These are phyloP conservation scores for Sugiyamaella marilandica DNA, from an alignment of 805 yeast genomes.

Conservation along the genomic window DNA sequence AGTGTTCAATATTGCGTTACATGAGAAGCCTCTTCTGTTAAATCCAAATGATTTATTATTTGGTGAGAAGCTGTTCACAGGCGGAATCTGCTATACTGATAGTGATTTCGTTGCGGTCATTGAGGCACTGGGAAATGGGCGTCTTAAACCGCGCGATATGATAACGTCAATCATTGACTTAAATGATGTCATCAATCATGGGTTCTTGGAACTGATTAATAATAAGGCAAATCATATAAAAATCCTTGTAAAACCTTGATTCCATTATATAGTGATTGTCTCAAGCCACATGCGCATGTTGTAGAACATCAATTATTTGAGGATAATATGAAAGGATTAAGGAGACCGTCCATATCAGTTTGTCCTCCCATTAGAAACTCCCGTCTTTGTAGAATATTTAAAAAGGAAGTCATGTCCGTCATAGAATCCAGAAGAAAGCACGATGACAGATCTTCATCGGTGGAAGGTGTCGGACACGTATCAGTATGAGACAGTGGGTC, in stretches of 20 bases:
- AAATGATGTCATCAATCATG: slow-evolving; percentile 48
- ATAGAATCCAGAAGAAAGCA: background rate
- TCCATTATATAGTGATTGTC: too few relatives aligned
- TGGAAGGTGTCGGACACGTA: background rate
- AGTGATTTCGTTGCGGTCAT: slow-evolving; percentile 52
- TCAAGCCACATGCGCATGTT: too few relatives aligned
- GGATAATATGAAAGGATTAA: too few relatives aligned
- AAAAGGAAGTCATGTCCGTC: background rate
- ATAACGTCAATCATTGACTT: slow-evolving; percentile 50
- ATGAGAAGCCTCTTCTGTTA: slow-evolving; percentile 47
- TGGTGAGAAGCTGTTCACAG: slow-evolving; percentile 52
- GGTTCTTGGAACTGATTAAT: slow-evolving; percentile 45
- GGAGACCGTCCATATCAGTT: background rate
- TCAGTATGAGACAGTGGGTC: background rate
- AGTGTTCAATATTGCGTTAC: slow-evolving; percentile 59
- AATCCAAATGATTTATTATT: slow-evolving; percentile 53
- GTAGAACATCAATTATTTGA: too few relatives aligned
- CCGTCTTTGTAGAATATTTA: background rate
- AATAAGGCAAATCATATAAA: slow-evolving; percentile 54
- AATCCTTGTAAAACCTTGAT: slow-evolving; percentile 45
- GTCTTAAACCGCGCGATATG: slow-evolving; percentile 36
- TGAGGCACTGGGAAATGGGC: slow-evolving; percentile 39
- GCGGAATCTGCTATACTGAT: slow-evolving; percentile 56
- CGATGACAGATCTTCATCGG: background rate
- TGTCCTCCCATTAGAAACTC: background rate